Evolutionary conservation across 164 flowering plant genomes (phyloP).

Genomic region (Platanus orientalis): DNA sequence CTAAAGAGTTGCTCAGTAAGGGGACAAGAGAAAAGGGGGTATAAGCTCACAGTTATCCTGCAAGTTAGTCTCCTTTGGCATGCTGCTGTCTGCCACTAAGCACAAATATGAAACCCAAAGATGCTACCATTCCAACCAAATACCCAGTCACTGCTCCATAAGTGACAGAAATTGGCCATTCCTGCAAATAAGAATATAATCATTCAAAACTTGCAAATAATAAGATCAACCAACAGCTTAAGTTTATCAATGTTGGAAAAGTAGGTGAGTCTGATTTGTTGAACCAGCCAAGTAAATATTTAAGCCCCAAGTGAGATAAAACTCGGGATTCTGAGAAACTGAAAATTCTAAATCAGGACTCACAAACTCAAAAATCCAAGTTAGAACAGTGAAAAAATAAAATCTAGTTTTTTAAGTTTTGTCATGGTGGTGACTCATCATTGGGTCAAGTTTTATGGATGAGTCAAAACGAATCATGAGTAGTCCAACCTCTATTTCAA

Average conservation of each 20-base stretch:
- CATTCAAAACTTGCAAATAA: not conserved
- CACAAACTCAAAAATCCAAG: not conserved
- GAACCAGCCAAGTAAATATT: not conserved
- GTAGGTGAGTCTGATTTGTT: not conserved
- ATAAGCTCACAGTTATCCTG: not conserved
- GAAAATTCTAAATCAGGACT: not conserved
- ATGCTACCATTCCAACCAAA: conserved; percentile 47
- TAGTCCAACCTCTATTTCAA: too few relatives aligned
- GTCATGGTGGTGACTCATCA: too few relatives aligned
- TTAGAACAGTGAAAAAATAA: too few relatives aligned
- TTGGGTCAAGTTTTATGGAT: too few relatives aligned
- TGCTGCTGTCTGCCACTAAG: conserved; percentile 20
- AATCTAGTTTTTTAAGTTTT: too few relatives aligned
- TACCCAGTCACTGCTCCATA: conserved; percentile 78
- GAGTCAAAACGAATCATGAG: too few relatives aligned
- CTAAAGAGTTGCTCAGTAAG: too few relatives aligned
- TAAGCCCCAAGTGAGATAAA: not conserved
- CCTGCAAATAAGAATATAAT: conserved; percentile 34
- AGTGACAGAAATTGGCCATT: conserved; percentile 92
- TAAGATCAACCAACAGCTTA: not conserved
- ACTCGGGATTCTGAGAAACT: too few relatives aligned
- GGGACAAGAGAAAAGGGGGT: too few relatives aligned
- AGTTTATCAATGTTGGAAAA: not conserved
- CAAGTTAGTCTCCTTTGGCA: conserved; percentile 38
- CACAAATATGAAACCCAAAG: conserved; percentile 27